Evolutionary conservation across 371 early-diverging fungal species (phyloP), one percentile per base, ranked within the genome.

Genomic region (Rhizopus arrhizus): DNA sequence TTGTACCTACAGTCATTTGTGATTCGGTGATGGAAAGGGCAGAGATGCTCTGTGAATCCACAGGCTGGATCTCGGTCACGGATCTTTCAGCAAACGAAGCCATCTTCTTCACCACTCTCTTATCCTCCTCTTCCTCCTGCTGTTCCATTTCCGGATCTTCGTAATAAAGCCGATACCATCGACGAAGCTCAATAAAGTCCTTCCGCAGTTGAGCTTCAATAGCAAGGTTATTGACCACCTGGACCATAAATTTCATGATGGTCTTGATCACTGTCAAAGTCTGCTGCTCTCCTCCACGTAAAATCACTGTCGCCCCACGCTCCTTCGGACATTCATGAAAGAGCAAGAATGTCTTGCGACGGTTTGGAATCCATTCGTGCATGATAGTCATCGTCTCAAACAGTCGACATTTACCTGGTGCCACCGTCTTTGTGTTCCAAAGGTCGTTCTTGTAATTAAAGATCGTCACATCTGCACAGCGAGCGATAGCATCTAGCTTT

Each of bases 261-360:
- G 78, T 80, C 64, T 96, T 95, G 61, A 96, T 80, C 12, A 82
- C 78, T 16, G 68, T 73, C 53, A 95, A 75, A 8, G 75, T 71
- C 29, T 83, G 74, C 13, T 78, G 50, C 6, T 77, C 70, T 4
- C 84, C 93, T 22, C 97, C 95, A n/a, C 95, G 86, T 49, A 97
- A 70, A 0, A 95, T 85, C n/a, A 96, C 72, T 0, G 94, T 92
- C 56, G 95, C 90, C 7, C 95, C 95, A 2, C 89, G 76, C 34
- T 89, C 85, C 29, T 81, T 80, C 4, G 85, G 82, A 69, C 95
- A 94, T 0, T 90, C 91, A 33, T 92, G 89, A 61, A 98, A 88
- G 63, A 88, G 88, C 55, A 98, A 71, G 68, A 91, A 94, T 28
- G 94, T 89, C 61, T 93, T 94, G 32, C 91, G 79, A 31, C 81